Base-by-base conservation (phyloP, 208 protist species). In the Herpetomonas muscarum region DNA sequence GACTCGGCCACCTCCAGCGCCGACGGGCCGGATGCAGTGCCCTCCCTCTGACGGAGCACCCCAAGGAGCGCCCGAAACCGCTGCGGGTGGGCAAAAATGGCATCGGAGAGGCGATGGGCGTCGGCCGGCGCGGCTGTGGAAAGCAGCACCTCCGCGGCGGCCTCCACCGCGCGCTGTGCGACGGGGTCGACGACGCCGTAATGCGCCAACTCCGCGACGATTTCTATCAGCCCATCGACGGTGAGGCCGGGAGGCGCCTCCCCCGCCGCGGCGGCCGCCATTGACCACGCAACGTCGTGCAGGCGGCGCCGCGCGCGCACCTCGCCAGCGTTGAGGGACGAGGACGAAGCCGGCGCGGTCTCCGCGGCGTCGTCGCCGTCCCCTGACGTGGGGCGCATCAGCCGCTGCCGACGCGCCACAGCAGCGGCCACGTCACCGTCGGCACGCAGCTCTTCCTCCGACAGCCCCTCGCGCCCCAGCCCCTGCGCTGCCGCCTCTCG, bases 1-100 rank as follows among this genome's bases (percentile, higher is more conserved):
- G n/a, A n/a, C n/a, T 34, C 46, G 28, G 69, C 51, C 0, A 44
- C 21, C 64, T 85, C 65, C 15, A 73, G 37, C 22, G 49, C 28
- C n/a, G 17, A 7, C 29, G 45, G 26, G 17, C n/a, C n/a, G n/a
- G n/a, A n/a, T n/a, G n/a, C n/a, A n/a, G n/a, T n/a, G n/a, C n/a
- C n/a, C n/a, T n/a, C n/a, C n/a, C n/a, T n/a, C n/a, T n/a, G n/a
- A 22, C 19, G 41, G 4, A 46, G 41, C 41, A 7, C 5, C 4
- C 5, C 41, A 19, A 9, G 22, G 15, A 46, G 41, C 5, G 17
- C 4, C 19, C 15, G 41, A 19, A 46, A 46, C 9, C 10, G 6
- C 15, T 46, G 41, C 4, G 9, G 41, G 19, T 46, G 41, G 10
- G 41, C 41, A 22, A 46, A 46, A 19, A 19, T 19, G 15, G 41